Evolutionary conservation across 2,329 filamentous ascomycete species (phyloP).

Genomic region (Aureobasidium subglaciale): DNA sequence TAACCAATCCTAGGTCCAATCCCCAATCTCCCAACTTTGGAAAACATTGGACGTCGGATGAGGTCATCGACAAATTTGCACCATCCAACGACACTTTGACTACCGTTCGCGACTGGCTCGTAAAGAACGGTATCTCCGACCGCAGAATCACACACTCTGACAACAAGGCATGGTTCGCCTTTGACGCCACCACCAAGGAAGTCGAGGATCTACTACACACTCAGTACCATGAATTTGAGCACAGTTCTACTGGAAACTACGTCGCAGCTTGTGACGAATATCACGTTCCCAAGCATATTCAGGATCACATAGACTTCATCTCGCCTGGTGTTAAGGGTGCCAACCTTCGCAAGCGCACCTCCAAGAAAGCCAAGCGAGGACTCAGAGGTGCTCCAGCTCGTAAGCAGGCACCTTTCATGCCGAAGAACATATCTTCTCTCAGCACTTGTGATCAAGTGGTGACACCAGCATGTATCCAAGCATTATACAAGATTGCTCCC

Average conservation of each 20-base stretch:
- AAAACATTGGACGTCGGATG: conserved; percentile 27
- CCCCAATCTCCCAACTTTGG: conserved; percentile 28
- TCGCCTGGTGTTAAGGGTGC: conserved; percentile 25
- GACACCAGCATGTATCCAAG: conserved; percentile 22
- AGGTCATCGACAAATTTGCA: conserved; percentile 24
- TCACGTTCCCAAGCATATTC: conserved; percentile 21
- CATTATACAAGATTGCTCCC: conserved; percentile 22
- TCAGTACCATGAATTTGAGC: conserved; percentile 24
- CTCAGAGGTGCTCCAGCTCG: not conserved
- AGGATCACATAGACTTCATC: conserved; percentile 24
- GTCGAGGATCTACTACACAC: conserved; percentile 24
- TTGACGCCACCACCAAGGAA: conserved; percentile 25
- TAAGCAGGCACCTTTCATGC: conserved; percentile 15
- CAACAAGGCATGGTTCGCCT: conserved; percentile 29
- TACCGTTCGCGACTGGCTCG: conserved; percentile 23
- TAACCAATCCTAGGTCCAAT: conserved; percentile 20
- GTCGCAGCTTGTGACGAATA: conserved; percentile 22
- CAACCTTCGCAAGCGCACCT: conserved; percentile 14
- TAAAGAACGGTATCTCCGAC: conserved; percentile 17
- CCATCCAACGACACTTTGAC: conserved; percentile 23
- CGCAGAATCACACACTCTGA: conserved; percentile 25
- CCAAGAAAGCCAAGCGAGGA: conserved; percentile 15
- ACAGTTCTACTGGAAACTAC: conserved; percentile 20
- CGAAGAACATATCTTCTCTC: conserved; percentile 16
- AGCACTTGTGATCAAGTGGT: conserved; percentile 19